phyloP scores from a whole-genome alignment of 768 basidiomycete species.

The Dioszegia crocea region DNA sequence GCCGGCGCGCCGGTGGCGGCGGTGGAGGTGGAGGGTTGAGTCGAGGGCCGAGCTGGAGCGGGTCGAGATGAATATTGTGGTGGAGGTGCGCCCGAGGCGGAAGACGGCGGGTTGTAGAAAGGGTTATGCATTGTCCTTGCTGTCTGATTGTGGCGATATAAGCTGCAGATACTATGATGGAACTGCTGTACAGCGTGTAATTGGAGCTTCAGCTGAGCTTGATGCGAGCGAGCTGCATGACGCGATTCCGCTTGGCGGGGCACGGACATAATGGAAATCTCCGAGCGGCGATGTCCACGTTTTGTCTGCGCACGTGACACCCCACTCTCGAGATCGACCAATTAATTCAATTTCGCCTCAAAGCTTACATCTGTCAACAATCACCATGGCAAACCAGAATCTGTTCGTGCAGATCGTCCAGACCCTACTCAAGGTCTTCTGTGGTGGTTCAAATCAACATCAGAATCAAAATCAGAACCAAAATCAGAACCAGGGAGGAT shows the following conservation, averaged over 20 bases:
- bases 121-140: constrained; percentile 1
- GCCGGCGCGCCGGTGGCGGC: neutral
- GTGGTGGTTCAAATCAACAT: constrained; percentile 7
- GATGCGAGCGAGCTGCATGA: too few relatives aligned
- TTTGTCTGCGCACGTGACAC: too few relatives aligned
- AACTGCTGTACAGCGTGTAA: too few relatives aligned
- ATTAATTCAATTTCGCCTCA: too few relatives aligned
- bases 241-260: neutral
- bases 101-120: neutral
- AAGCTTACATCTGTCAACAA: too few relatives aligned
- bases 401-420: constrained; percentile 4
- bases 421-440: constrained; percentile 11
- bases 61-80: neutral
- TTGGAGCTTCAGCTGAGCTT: too few relatives aligned
- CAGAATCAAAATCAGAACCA: constrained; percentile 12
- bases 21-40: neutral
- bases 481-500: neutral
- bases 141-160: too few relatives aligned
- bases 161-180: too few relatives aligned
- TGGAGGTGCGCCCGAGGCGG: neutral
- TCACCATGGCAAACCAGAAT: constrained; percentile 6
- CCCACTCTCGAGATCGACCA: too few relatives aligned
- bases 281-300: too few relatives aligned
- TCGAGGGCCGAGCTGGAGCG: neutral
- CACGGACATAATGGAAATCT: too few relatives aligned